Evolutionary conservation across 2,329 filamentous ascomycete genomes (phyloP), one percentile per base, ranked within the genome.

Genomic region (Dichotomopilus funicola): DNA sequence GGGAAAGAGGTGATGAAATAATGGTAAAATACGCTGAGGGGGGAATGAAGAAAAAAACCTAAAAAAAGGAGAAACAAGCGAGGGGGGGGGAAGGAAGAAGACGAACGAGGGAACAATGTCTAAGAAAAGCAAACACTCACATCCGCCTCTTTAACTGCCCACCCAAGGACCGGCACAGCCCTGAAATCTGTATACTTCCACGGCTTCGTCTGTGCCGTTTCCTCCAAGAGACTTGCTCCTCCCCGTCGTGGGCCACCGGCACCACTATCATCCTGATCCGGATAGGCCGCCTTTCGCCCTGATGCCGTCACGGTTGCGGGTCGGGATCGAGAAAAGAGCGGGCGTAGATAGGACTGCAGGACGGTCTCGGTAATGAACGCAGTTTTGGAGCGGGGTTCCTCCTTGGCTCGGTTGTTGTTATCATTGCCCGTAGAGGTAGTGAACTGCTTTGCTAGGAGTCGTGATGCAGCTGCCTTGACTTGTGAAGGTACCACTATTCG

Each of bases 341-440:
- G 85, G 40, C 83, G 84, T 50, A 91, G 76, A 64, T 84, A 84
- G 63, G 73, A 71, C 59, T 78, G 74, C 4, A 91, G 78, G 54
- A 90, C 73, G 41, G 76, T 71, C n/a, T 76, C 73, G 13, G 78
- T 72, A 61, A 84, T 72, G 61, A 83, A 78, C 3, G 19, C 19
- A 27, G 19, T 27, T 27, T 27, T 27, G 19, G 19, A 27, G 19
- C 19, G 19, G 19, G 19, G 19, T 27, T 27, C 19, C 19, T 27
- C 19, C 19, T 27, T 3, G 19, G 19, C 19, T 27, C 3, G 58
- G 31, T n/a, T 58, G 33, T 51, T 65, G 19, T 11, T 46, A 55
- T 8, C 33, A 34, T 6, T 12, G 45, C 9, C 19, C 9, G 56
- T 10, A 5, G 72, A 1, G n/a, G 54, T 11, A 12, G 6, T 7